Evolutionary conservation across 805 yeast species (phyloP).

Genomic region (Priceomyces fermenticarens): DNA sequence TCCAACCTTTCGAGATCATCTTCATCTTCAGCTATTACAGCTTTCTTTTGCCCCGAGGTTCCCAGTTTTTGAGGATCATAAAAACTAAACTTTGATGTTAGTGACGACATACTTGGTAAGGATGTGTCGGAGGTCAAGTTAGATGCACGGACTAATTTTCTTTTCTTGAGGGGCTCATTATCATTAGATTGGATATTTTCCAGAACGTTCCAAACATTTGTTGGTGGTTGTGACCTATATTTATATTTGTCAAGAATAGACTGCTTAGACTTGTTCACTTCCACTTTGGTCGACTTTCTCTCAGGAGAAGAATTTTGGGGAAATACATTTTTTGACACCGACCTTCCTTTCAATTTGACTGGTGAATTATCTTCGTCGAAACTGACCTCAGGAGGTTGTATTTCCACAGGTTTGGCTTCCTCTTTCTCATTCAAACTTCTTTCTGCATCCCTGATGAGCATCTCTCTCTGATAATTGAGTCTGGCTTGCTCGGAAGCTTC

Average conservation of each 20-base stretch:
- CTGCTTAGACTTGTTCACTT: constrained; percentile 34
- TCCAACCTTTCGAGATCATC: constrained; percentile 41
- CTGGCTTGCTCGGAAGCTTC: constrained; percentile 12
- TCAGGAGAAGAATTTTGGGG: constrained; percentile 17
- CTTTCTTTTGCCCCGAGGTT: constrained; percentile 14
- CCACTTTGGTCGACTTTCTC: constrained; percentile 34
- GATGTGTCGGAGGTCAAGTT: constrained; percentile 12
- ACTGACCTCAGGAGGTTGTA: constrained; percentile 2
- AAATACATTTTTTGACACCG: constrained; percentile 21
- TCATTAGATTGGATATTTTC: constrained; percentile 10
- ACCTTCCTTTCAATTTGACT: constrained; percentile 30
- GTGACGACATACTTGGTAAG: constrained; percentile 5
- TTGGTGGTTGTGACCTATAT: constrained; percentile 17
- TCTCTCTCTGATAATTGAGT: constrained; percentile 14
- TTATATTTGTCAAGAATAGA: constrained; percentile 44
- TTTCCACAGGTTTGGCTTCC: constrained; percentile 2
- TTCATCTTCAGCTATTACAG: constrained; percentile 14
- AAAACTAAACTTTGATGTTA: constrained; percentile 9
- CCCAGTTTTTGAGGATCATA: constrained; percentile 2
- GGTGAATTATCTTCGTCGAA: constrained; percentile 37
- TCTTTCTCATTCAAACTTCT: constrained; percentile 1
- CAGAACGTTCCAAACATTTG: constrained; percentile 30
- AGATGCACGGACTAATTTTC: constrained; percentile 36
- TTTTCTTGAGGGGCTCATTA: constrained; percentile 19
- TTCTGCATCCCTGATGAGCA: constrained; percentile 1